Conservation (phyloP, 495 filamentous ascomycete genomes). For the Penicillium diatomitis region DNA sequence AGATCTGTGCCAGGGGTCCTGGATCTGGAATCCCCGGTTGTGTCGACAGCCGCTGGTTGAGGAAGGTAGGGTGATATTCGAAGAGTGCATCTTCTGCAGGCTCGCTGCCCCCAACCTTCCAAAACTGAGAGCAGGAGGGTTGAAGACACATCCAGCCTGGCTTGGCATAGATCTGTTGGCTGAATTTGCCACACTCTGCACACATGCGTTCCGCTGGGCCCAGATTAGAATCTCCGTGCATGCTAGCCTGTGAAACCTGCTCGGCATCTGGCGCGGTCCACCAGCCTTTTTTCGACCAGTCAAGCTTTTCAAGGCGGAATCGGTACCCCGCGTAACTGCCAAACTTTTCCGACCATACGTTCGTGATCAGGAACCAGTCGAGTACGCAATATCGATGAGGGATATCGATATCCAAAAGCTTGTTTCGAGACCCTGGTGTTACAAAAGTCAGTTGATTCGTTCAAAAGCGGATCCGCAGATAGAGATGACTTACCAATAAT, state of each 20-base stretch:
- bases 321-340: conserved; percentile 38
- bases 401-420: conserved; percentile 40
- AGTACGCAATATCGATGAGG: conserved; percentile 62
- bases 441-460: background rate
- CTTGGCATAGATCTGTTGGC: conserved; percentile 38
- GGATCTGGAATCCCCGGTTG: conserved; percentile 22
- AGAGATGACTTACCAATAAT: conserved; percentile 45
- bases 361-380: conserved; percentile 61
- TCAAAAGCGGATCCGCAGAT: background rate
- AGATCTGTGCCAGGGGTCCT: conserved; percentile 16
- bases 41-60: conserved; percentile 36
- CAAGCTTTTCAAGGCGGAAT: conserved; percentile 63
- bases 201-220: conserved; percentile 26
- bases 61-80: conserved; percentile 48
- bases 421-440: conserved; percentile 43
- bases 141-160: conserved; percentile 65
- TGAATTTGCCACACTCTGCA: conserved; percentile 24
- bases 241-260: background rate
- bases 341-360: conserved; percentile 61
- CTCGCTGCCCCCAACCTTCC: conserved; percentile 25
- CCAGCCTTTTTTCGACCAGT: conserved; percentile 55
- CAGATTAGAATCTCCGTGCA: conserved; percentile 1
- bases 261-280: conserved; percentile 42
- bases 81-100: conserved; percentile 19
- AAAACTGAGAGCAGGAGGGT: conserved; percentile 47